Base-by-base conservation (phyloP, 805 yeast species). In the Nakazawaea ambrosiae region DNA sequence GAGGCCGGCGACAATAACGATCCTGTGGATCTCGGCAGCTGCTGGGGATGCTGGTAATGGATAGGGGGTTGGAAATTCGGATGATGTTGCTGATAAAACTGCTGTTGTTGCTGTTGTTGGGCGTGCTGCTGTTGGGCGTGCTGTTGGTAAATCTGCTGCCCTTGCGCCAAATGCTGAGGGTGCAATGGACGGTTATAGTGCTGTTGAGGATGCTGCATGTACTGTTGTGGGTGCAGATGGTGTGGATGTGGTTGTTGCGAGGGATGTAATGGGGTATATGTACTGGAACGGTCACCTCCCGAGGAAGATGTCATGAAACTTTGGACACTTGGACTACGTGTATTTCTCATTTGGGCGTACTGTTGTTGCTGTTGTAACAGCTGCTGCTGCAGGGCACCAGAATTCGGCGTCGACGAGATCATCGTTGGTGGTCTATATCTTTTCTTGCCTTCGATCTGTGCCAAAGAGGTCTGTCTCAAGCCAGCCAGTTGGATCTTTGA, bases 341-440 rank as follows among this genome's bases (percentile, higher is more conserved):
- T 25, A 15, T n/a, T 23, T 20, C 20, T 18, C 20, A 18, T 16
- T 12, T 18, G 16, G 14, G n/a, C n/a, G n/a, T n/a, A n/a, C n/a
- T 9, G 20, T 23, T 18, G 29, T 17, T 16, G 22, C 19, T 20
- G 31, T 11, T 18, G 19, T 5, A 14, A 14, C 5, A 18, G 20
- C 12, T 10, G 31, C 28, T 22, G 24, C 7, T 22, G 24, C 7
- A 14, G 20, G 28, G 8, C 28, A 12, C 19, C 20, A 5, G 24
- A 18, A 11, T 33, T 33, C 34, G 25, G 15, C 3, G 37, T 34
- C 16, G 41, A 29, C 10, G 18, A 16, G 15, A 39, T 30, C 38
- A 39, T 30, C 5, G 42, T 39, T 16, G 42, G 42, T 3, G 42
- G 42, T 22, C 42, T 34, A 22, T 28, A 34, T 14, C 38, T 23